Evolutionary conservation across 192 early-diverging fungal genomes (phyloP), one percentile per base, ranked within the genome.

Genomic region (Fimicolochytrium jonesii): DNA sequence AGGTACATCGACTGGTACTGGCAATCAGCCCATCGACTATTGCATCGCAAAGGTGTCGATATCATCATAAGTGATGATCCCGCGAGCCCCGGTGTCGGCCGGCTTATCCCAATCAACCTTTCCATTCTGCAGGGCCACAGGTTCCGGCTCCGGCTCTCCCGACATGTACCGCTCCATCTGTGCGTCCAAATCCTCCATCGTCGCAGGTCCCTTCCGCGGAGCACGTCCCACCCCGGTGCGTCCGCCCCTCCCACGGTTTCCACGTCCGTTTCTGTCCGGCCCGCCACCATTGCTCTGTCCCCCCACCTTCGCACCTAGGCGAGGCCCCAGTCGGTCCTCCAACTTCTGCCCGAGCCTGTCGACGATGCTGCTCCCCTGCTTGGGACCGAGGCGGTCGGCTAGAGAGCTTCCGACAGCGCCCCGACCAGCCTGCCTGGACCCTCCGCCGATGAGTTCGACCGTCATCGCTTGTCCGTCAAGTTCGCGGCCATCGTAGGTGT

Each of bases 151-250:
- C 11, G 41, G 46, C 9, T 57, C 56, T 3, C 54, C 55, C 1
- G 30, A 18, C 64, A 66, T 57, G 35, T 66, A 66, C 23, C 54
- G 15, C 6, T 56, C 53, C 64, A 66, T 56, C 47, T 66, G 42
- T 15, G 47, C 64, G 35, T 66, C 64, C 30, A 66, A 34, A 41
- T 56, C 37, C 23, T 32, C 23, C 17, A 31, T 23, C 20, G 34
- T 13, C 22, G 61, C 36, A 17, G 29, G 36, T 13, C 30, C n/a
- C 6, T 18, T 17, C 33, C 34, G 39, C 25, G 26, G 56, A 10
- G 23, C 15, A 23, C 22, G 6, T 4, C 56, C 37, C 2, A 3
- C 11, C 18, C 29, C 37, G 6, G 37, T 37, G 18, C 49, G 37
- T 29, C 61, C 50, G n/a, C 41, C 41, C 20, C 39, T 17, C 20